Evolutionary conservation across 805 yeast species (phyloP).

Genomic region (Myxozyma geophila): DNA sequence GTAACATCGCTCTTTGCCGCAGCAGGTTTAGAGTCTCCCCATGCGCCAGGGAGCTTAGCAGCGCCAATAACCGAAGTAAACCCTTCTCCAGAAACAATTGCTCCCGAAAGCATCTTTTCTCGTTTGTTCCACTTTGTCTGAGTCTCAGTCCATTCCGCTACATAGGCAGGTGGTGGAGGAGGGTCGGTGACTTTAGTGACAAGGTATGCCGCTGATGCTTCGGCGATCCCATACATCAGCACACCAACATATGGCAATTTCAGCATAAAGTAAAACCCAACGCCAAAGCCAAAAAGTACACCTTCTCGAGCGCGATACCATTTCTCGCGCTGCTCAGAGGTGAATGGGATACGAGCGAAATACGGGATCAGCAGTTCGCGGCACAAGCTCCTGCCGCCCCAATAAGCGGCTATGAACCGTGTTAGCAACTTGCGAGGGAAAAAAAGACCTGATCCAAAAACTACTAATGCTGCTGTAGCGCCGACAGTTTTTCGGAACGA

Average conservation of each 20-base stretch:
- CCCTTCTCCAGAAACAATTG: slow-evolving; percentile 22
- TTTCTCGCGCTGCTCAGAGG: slow-evolving; percentile 45
- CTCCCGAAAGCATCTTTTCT: slow-evolving; percentile 18
- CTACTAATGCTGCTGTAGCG: slow-evolving; percentile 49
- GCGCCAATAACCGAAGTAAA: slow-evolving; percentile 10
- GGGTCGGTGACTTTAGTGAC: slow-evolving; percentile 52
- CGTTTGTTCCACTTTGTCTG: slow-evolving; percentile 29
- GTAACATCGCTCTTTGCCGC: background rate
- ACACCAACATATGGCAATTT: slow-evolving; percentile 54
- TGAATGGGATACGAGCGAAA: slow-evolving; percentile 54
- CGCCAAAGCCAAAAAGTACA: slow-evolving; percentile 59
- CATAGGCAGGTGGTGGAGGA: slow-evolving; percentile 24
- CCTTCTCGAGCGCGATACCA: slow-evolving; percentile 63
- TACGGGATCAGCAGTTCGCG: slow-evolving; percentile 57
- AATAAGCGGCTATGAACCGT: slow-evolving; percentile 50
- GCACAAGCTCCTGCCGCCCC: slow-evolving; percentile 54
- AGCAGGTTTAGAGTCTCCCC: slow-evolving; percentile 3
- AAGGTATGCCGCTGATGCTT: slow-evolving; percentile 58
- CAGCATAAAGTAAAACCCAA: slow-evolving; percentile 52
- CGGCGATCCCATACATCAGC: slow-evolving; percentile 57
- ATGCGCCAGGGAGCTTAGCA: slow-evolving; percentile 16
- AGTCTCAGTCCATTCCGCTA: slow-evolving; percentile 25
- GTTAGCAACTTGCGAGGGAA: slow-evolving; percentile 48
- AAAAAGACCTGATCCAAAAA: slow-evolving; percentile 47
- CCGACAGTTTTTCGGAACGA: slow-evolving; percentile 55